Percentiles rank a stretch among this genome's conserved stretches.
phyloP scores from a whole-genome alignment of 2,329 filamentous ascomycete genomes.

The Thielaviopsis cerberus region DNA sequence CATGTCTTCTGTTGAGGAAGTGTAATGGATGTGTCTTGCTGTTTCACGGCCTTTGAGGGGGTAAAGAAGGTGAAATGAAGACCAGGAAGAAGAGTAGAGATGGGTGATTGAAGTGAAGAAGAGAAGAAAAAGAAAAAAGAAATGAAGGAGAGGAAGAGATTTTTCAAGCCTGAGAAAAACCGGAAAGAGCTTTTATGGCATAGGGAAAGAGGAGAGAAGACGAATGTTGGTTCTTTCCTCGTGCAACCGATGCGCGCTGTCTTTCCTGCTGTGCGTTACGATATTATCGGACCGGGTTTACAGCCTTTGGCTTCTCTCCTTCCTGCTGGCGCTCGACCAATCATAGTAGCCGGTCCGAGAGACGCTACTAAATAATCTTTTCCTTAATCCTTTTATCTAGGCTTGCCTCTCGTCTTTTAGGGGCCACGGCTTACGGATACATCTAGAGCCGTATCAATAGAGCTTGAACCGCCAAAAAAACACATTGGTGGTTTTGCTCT shows the following conservation, averaged over 20 bases:
- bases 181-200: neutral
- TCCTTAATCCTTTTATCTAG: neutral
- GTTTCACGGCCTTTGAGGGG: neutral
- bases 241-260: neutral
- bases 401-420: neutral
- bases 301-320: neutral
- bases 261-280: neutral
- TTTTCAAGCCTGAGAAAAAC: neutral
- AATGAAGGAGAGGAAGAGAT: neutral
- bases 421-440: neutral
- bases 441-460: neutral
- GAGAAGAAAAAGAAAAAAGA: constrained; percentile 5
- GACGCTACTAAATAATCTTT: neutral
- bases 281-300: neutral
- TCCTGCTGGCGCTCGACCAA: neutral
- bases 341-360: neutral
- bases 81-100: neutral
- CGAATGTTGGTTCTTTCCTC: neutral
- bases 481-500: neutral
- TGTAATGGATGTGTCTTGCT: no score
- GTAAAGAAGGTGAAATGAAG: neutral
- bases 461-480: neutral
- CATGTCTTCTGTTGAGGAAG: neutral
- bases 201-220: constrained; percentile 5
- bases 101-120: neutral